Base-by-base conservation (phyloP, 768 basidiomycete species). In the Tylopilus rubrobrunneus region DNA sequence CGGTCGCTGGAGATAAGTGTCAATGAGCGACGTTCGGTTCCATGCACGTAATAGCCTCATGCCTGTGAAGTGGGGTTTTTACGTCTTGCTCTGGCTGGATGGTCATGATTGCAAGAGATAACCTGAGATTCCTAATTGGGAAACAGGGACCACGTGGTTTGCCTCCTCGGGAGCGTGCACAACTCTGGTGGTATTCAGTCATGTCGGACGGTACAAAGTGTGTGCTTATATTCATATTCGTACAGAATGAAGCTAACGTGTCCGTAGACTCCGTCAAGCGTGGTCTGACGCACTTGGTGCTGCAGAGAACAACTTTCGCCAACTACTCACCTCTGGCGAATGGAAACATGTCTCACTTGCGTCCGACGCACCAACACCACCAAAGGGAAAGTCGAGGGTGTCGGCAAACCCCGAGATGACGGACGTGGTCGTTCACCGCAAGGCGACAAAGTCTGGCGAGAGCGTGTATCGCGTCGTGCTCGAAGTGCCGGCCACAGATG, bases 351-450 rank as follows among this genome's bases (percentile, higher is more conserved):
- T 95, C 25, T 76, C 81, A 10, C 57, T 75, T 27, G 73, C 74
- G n/a, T 62, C 63, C 14, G 73, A 76, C 41, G 69, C 78, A 29
- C 59, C 63, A 27, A 68, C 78, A 3, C 61, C 73, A 17, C 76
- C 76, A 64, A 89, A 90, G 65, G 84, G 84, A 46, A 89, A 88
- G 63, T 74, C 76, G 0, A 79, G 82, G 42, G 64, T 71, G 4
- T 66, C 79, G 4, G 67, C 73, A 0, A 67, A 76, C 9, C 84
- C 89, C 40, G 84, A 88, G 53, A 72, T 86, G 19, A 69, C 77
- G 11, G 87, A 92, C 67, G 88, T 95, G 40, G 72, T 83, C 31
- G 81, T 97, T 6, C 90, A 95, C 70, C 83, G 91, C 51, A 83
- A 83, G 64, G 70, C 78, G 5, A 78, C 70, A 53, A 88, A 86